Evolutionary conservation across 345 rosid genomes (phyloP), one percentile per base, ranked within the genome.

Genomic region (Carallia pectinifolia): DNA sequence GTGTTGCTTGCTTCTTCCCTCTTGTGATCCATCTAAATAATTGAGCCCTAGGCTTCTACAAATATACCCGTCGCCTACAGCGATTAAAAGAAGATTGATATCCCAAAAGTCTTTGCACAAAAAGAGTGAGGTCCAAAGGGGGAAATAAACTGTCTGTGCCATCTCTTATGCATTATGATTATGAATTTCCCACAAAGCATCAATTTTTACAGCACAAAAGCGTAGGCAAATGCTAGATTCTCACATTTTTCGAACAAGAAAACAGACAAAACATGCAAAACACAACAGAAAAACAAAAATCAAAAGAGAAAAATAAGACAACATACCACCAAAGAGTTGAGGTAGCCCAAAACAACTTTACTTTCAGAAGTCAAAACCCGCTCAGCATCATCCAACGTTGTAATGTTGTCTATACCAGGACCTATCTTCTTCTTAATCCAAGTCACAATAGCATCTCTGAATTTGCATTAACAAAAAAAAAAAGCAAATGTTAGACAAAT

Each of bases 351-450:
- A 70, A 85, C 97, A 76, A 92, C 79, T 81, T 87, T 90, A 80
- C 77, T 74, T 48, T 90, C 96, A 68, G 96, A 83, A 31, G 94
- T 85, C 87, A 90, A 80, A 63, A 89, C 64, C 48, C 85, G 84
- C 74, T 95, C 96, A 0, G 98, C 98, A 67, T 95, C 99, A 40
- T 89, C 97, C 74, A 85, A 56, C 56, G 94, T 87, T 38, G 99
- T 92, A 30, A 95, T 44, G 62, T 95, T 95, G 77, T 68, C 36
- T 27, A 92, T 76, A 58, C 98, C 91, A 73, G 98, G 98, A 68
- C 97, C 99, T 12, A 74, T 88, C 82, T 90, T 92, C 94, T 95
- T 95, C 87, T 88, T 92, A 77, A 95, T 90, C 98, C 98, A 95
- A 18, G 92, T 85, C 71, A 95, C 89, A 38, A 95, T 87, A 7